Conservation (phyloP, 306 rosid genomes). For the Lithocarpus polystachyus region DNA sequence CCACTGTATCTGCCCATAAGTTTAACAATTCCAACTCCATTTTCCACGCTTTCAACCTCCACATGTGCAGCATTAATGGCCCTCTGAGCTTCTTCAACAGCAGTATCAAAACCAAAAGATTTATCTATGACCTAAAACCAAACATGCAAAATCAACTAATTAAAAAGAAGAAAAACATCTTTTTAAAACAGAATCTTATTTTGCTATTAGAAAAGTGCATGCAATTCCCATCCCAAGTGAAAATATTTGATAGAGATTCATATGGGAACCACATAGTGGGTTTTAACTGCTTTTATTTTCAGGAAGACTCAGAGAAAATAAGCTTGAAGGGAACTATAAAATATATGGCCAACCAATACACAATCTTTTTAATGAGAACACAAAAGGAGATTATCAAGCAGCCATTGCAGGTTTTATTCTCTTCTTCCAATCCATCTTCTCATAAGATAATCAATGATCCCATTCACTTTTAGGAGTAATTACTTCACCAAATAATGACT, state of each 20-base stretch:
- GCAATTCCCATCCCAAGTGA: not conserved
- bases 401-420: not conserved
- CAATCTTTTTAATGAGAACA: not conserved
- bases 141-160: slow-evolving; percentile 25
- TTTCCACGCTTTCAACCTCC: slow-evolving; percentile 90
- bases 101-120: slow-evolving; percentile 97
- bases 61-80: slow-evolving; percentile 96
- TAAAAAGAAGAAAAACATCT: not conserved
- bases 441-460: not conserved
- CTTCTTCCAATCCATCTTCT: slow-evolving; percentile 3
- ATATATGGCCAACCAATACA: not conserved
- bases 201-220: not conserved
- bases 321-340: not conserved
- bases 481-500: not conserved
- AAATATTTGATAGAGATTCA: not conserved
- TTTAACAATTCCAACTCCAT: slow-evolving; percentile 90
- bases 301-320: not conserved
- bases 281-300: not conserved
- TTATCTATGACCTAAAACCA: slow-evolving; percentile 85
- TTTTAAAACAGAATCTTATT: not conserved
- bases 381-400: not conserved
- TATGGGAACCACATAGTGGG: not conserved
- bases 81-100: slow-evolving; percentile 98
- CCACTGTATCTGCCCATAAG: slow-evolving; percentile 97
- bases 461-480: not conserved